Percentiles rank a stretch among this genome's conserved stretches.
These are phyloP conservation scores for Quercus lobata DNA, from an alignment of 331 rosid species.

Conservation along the genomic window DNA sequence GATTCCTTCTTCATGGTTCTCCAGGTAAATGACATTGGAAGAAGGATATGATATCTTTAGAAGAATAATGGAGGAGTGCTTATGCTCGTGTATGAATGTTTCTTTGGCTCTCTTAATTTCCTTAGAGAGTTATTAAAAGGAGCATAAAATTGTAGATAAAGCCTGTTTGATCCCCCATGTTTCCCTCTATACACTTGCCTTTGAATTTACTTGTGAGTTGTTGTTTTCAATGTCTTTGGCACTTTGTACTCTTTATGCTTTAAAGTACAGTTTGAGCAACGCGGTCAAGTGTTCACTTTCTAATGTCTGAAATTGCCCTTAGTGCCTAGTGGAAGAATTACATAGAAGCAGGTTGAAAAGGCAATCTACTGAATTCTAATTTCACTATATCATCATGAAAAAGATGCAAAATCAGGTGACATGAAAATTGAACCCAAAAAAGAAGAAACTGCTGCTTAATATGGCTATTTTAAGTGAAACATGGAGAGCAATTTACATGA, in stretches of 20 bases:
- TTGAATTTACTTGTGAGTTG: slow-evolving; percentile 33
- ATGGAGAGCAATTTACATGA: no score
- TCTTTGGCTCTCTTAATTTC: neutral
- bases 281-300: neutral
- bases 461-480: no score
- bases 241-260: slow-evolving; percentile 23
- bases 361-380: no score
- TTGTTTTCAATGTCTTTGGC: slow-evolving; percentile 13
- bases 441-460: no score
- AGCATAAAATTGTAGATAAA: no score
- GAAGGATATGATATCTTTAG: slow-evolving; percentile 15
- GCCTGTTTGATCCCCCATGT: no score
- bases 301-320: neutral
- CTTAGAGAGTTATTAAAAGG: no score
- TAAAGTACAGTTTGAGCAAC: neutral
- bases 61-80: slow-evolving; percentile 14
- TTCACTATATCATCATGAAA: no score
- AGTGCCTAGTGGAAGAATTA: no score
- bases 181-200: slow-evolving; percentile 23
- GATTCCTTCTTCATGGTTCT: slow-evolving; percentile 4
- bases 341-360: no score
- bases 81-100: slow-evolving; percentile 13
- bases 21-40: slow-evolving; percentile 8
- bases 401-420: no score
- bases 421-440: no score